Base-by-base conservation (phyloP, 208 protist genomes). In the Trypanosomatidae sp. region DNA sequence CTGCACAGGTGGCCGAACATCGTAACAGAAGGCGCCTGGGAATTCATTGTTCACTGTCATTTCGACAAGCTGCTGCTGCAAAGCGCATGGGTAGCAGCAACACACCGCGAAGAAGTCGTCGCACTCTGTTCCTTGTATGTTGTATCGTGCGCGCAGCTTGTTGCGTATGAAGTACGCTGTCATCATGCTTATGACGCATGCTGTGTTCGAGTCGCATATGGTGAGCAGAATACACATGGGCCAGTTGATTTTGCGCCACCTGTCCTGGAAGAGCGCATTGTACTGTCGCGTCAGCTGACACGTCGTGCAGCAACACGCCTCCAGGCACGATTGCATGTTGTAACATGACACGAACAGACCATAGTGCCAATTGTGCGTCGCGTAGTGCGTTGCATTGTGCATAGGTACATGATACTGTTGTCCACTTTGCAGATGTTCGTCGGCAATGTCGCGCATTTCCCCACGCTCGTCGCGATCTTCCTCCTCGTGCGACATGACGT, bases 1-100 rank as follows among this genome's bases (percentile, higher is more conserved):
- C 28, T 43, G 41, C 3, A 60, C 58, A 11, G 53, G 43, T 15
- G 41, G 38, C 0, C 42, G 5, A n/a, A 35, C 47, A 13, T 58
- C 48, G 53, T 72, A 77, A 46, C 58, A 71, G 4, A 38, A 56
- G n/a, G 71, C 79, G 15, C 72, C 71, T 16, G 73, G 78, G 37
- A 80, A 83, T 6, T 70, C 61, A 11, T 64, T 61, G 52, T 63
- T 54, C 4, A 48, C 41, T 1, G 67, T 73, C 69, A 88, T 70
- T 58, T 83, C 78, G 20, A 78, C 30, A 51, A 82, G 46, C 27
- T 66, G 53, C 47, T 82, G 78, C 51, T 83, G 72, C 18, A 75
- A 35, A 0, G 40, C 46, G 37, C 78, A 83, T 13, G 13, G 18
- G 1, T 5, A 2, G 33, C 69, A 88, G 22, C 56, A 78, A 18